Evolutionary conservation across 139 green algal genomes (phyloP).

Genomic region (Chloropicon primus): DNA sequence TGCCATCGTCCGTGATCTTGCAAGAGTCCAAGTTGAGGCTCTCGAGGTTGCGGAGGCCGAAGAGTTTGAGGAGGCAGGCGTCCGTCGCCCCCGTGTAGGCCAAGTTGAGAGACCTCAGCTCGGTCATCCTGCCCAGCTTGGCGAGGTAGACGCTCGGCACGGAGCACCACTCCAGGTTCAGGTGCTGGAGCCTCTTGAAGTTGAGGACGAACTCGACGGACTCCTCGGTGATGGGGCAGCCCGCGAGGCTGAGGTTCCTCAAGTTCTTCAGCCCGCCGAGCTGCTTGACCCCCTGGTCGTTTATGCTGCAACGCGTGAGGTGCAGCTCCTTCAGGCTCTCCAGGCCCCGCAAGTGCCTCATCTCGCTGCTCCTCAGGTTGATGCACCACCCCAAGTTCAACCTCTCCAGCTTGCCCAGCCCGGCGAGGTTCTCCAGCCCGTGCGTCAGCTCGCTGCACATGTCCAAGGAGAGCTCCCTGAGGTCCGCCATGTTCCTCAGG

Average conservation of each 20-base stretch:
- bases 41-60: slow-evolving; percentile 7
- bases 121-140: not conserved
- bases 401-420: not conserved
- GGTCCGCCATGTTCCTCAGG: not conserved
- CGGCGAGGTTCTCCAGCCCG: not conserved
- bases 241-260: not conserved
- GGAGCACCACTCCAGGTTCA: not conserved
- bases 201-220: not conserved
- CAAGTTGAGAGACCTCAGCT: slow-evolving; percentile 4
- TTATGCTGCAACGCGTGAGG: slow-evolving; percentile 11
- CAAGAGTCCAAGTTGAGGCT: slow-evolving; percentile 13
- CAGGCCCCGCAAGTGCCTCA: not conserved
- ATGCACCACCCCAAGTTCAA: not conserved
- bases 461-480: not conserved
- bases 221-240: not conserved
- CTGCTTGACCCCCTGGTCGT: not conserved
- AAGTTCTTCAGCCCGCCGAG: not conserved
- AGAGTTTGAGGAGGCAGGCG: slow-evolving; percentile 8
- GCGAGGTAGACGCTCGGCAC: not conserved
- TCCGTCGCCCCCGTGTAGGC: slow-evolving; percentile 8
- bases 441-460: not conserved
- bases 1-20: slow-evolving; percentile 2
- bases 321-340: slow-evolving; percentile 9
- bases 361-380: not conserved
- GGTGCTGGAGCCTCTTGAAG: not conserved